Base-by-base conservation (phyloP, 352 stramenopile genomes). In the Thalassiosira sp. region DNA sequence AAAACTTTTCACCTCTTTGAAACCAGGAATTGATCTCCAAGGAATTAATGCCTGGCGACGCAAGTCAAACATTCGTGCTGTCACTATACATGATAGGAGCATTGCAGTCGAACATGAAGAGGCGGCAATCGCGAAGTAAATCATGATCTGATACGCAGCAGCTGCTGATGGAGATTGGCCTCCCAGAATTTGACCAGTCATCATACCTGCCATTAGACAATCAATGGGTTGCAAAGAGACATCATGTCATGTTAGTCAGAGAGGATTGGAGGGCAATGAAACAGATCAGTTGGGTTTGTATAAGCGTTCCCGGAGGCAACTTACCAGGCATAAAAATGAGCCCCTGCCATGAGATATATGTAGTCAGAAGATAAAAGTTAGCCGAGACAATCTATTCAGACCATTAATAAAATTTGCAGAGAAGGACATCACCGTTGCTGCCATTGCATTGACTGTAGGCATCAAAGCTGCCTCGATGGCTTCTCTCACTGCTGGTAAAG, bases 171-270 rank as follows among this genome's bases (percentile, higher is more conserved):
- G 79, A 46, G 70, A 72, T 25, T 76, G 66, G 25, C 87, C 87
- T 18, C 82, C 84, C 8, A 92, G 72, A 27, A 92, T 82, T 67
- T 92, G 87, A 18, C 86, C 86, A 15, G 86, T 91, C 86, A 91
- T 91, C 87, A 90, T 92, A 3, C 86, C 84, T 37, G 80, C 72
- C 33, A 81, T 81, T 6, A 62, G 48, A 28, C 61, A 52, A 37
- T 37, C 20, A 51, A n/a, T 45, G 18, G 18, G 49, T 20, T 31
- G 28, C 13, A 24, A 31, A 15, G 6, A 52, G 13, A 51, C 13
- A 22, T 3, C 42, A 51, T 6, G 18, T 51, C 3, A n/a, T 22
- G 18, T 16, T 24, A 6, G 18, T n/a, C n/a, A n/a, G n/a, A n/a
- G n/a, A n/a, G n/a, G n/a, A n/a, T n/a, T n/a, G n/a, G n/a, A n/a